Evolutionary conservation across 1,139 yeast species (phyloP), one percentile per base, ranked within the genome.

Genomic region (Blastobotrys arbuscula): DNA sequence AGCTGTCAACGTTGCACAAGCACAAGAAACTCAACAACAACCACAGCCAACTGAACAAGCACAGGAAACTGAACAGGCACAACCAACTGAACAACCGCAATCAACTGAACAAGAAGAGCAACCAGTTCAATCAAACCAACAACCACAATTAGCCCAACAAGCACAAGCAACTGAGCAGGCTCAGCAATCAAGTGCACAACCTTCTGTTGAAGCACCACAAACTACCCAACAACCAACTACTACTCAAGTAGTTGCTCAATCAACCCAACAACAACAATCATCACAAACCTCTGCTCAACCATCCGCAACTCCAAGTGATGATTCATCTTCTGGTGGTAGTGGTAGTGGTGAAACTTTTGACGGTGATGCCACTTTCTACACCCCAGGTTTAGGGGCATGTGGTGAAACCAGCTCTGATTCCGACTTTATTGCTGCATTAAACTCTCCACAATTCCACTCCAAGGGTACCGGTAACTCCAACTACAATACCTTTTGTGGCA

Each of bases 301-400:
- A 13, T 34, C 59, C 24, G 35, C 60, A 31, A 20, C 60, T 8
- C 45, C 59, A 10, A 43, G 61, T n/a, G 50, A 62, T 13, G 40
- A 7, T 21, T 39, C 63, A 19, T 50, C 64, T 24, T 45, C 61
- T 33, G 37, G 62, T 23, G 40, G 60, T 15, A 46, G 64, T 44
- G 54, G 74, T 68, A 46, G 64, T 44, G 54, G 74, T 68, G 48
- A 59, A 30, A 34, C 47, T 36, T 67, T 57, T 63, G 53, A 69
- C 24, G 85, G 86, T 51, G 71, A 79, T 50, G 85, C 82, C 55
- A 81, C 86, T 48, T 81, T 64, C 72, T 81, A 76, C 69, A 67
- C 68, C 44, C 67, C 79, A 26, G 84, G 81, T 20, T 65, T 79
- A 51, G 86, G 85, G 49, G 80, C 86, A 26, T 81, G 86, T 67